Base-by-base conservation (phyloP, 2,329 filamentous ascomycete genomes). In the Trichoderma arundinaceum region DNA sequence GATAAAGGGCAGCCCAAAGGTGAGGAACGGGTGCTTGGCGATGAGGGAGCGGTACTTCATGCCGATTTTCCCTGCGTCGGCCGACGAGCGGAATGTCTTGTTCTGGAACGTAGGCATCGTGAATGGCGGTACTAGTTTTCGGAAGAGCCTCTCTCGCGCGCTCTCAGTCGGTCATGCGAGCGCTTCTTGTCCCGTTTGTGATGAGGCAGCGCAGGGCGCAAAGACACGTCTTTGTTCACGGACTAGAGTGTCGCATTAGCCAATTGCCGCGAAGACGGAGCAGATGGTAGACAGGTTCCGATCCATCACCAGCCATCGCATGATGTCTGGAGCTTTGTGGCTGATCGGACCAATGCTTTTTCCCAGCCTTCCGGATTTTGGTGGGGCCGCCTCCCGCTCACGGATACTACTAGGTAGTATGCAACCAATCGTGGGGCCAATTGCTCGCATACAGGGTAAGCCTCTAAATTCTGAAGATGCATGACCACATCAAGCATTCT, bases 1-100 rank as follows among this genome's bases (percentile, higher is more conserved):
- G 70, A 99, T 86, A 78, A 99, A 99, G 0, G 95, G 96, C 4
- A 99, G 84, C 2, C 96, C 96, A 76, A 99, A 99, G 69, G 97
- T 87, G 33, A 93, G 81, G 77, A 99, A 99, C 1, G 95, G 96
- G 72, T 91, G 92, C 74, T 85, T 89, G 66, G 87, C 83, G 71
- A 99, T 87, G 67, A 86, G 78, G 38, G 85, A 81, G 66, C 95
- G 91, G 81, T 99, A 99, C 68, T 83, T 83, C 66, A 89, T 86
- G 58, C 91, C 92, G 71, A 96, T 80, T 10, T 85, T 87, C 77
- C 88, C 88, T 69, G 86, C 80, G 68, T 92, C 86, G 67, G 87
- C 84, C 39, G 89, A 78, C 46, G 87, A 80, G 69, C 88, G 89
- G 78, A 90, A 96, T 68, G 88, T 90, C 71, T 92, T 92, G 69